Conservation (phyloP, 1,139 yeast genomes). For the Starmera stellimalicola region DNA sequence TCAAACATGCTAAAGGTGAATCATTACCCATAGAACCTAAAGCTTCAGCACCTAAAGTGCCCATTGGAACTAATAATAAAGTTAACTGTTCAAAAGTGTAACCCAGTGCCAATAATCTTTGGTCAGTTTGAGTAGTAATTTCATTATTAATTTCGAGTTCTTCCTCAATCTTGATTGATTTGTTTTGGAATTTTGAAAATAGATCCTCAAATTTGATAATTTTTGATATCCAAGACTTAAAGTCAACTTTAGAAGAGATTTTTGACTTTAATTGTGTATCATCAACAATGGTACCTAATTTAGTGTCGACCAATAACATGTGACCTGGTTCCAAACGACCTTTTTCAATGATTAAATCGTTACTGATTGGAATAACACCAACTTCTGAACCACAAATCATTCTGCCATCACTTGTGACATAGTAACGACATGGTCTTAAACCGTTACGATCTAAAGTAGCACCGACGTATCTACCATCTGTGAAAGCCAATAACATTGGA, state of each 20-base stretch:
- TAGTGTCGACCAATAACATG: constrained; percentile 90
- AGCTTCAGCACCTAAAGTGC: constrained; percentile 82
- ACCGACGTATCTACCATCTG: constrained; percentile 97
- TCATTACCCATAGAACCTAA: constrained; percentile 99
- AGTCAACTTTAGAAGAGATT: constrained; percentile 82
- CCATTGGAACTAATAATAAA: constrained; percentile 87
- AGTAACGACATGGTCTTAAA: constrained; percentile 95
- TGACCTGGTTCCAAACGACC: constrained; percentile 96
- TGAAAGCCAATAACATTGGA: constrained; percentile 93
- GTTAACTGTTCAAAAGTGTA: constrained; percentile 89
- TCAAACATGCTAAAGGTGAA: constrained; percentile 90
- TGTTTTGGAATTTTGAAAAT: constrained; percentile 43
- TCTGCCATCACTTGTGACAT: constrained; percentile 87
- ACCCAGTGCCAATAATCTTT: constrained; percentile 79
- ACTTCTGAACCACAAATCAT: constrained; percentile 98
- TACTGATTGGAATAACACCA: constrained; percentile 87
- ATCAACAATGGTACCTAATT: constrained; percentile 87
- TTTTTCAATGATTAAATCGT: constrained; percentile 74
- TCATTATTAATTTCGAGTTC: constrained; percentile 14
- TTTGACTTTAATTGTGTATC: constrained; percentile 77
- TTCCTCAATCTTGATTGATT: constrained; percentile 30
- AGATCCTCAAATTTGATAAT: constrained; percentile 78
- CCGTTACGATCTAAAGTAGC: constrained; percentile 97
- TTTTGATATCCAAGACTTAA: constrained; percentile 88
- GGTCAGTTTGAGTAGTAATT: constrained; percentile 50